Conservation (phyloP, 2,329 filamentous ascomycete species). For the Colletotrichum tabaci region DNA sequence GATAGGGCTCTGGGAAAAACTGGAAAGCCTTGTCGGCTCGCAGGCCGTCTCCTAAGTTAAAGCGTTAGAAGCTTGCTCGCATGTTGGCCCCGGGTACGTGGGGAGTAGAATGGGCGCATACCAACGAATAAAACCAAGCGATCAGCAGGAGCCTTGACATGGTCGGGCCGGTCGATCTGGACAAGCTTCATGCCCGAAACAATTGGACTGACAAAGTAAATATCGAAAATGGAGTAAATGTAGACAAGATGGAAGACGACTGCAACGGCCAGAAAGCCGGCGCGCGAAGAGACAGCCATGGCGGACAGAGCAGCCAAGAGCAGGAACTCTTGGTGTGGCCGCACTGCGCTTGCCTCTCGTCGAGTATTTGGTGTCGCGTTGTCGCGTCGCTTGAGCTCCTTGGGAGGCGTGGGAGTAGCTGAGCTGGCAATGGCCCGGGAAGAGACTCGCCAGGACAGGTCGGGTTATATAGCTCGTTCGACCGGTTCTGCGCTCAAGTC, state of each 20-base stretch:
- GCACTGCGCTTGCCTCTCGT: too few species aligned
- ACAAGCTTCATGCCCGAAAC: slow-evolving; percentile 95
- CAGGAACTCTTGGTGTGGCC: neutral
- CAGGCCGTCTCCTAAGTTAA: slow-evolving; percentile 81
- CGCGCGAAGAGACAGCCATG: slow-evolving; percentile 75
- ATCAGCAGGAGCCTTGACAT: slow-evolving; percentile 83
- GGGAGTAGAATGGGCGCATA: slow-evolving; percentile 53
- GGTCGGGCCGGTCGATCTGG: slow-evolving; percentile 73
- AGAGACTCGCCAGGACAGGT: neutral
- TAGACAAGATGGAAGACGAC: slow-evolving; percentile 95
- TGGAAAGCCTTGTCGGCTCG: slow-evolving; percentile 99
- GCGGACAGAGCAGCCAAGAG: slow-evolving; percentile 26
- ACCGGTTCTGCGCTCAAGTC: slow-evolving; percentile 4
- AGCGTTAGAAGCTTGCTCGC: slow-evolving; percentile 6
- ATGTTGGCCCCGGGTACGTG: neutral
- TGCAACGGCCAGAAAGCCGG: slow-evolving; percentile 89
- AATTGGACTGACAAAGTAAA: slow-evolving; percentile 98
- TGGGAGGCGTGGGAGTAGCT: neutral
- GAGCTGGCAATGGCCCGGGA: neutral
- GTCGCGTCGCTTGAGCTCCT: slow-evolving; percentile 6
- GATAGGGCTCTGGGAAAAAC: slow-evolving; percentile 89
- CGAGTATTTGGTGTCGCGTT: neutral
- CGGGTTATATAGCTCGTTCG: neutral
- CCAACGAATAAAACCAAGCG: slow-evolving; percentile 95
- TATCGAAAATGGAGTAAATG: slow-evolving; percentile 96